phyloP scores from a whole-genome alignment of 768 basidiomycete species.

The Tulasnella sp. region DNA sequence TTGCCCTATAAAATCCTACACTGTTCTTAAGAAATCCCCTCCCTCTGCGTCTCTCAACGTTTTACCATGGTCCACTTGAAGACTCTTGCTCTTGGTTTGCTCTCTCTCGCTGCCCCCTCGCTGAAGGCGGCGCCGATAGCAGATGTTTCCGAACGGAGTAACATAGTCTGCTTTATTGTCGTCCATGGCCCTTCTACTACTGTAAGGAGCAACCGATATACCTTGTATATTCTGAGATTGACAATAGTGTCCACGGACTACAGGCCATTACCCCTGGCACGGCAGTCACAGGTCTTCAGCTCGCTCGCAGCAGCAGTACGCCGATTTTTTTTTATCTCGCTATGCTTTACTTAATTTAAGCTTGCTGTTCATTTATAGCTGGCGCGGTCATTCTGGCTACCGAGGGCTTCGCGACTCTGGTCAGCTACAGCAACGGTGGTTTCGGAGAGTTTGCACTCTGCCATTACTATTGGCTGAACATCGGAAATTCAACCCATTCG shows the following conservation, averaged over 20 bases:
- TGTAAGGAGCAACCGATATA: not conserved
- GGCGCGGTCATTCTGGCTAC: not conserved
- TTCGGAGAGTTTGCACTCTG: not conserved
- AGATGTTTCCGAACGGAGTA: not conserved
- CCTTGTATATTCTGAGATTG: not conserved
- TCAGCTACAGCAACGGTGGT: slow-evolving; percentile 1
- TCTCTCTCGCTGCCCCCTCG: not conserved
- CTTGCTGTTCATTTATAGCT: not conserved
- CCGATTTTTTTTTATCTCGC: too few relatives aligned
- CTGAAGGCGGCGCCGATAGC: not conserved
- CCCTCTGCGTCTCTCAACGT: not conserved
- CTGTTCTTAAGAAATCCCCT: not conserved
- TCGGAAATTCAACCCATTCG: not conserved
- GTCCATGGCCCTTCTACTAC: not conserved
- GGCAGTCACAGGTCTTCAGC: not conserved
- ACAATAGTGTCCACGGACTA: not conserved
- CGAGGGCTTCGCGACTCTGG: not conserved
- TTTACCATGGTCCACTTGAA: not conserved
- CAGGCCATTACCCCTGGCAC: not conserved
- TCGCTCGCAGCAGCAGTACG: not conserved
- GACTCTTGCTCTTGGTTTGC: not conserved
- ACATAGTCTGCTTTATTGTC: not conserved
- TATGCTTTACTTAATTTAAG: not conserved
- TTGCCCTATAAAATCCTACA: not conserved
- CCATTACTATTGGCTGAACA: not conserved